Conservation (phyloP, 1,284 basidiomycete species). For the Schizopora paradoxa region DNA sequence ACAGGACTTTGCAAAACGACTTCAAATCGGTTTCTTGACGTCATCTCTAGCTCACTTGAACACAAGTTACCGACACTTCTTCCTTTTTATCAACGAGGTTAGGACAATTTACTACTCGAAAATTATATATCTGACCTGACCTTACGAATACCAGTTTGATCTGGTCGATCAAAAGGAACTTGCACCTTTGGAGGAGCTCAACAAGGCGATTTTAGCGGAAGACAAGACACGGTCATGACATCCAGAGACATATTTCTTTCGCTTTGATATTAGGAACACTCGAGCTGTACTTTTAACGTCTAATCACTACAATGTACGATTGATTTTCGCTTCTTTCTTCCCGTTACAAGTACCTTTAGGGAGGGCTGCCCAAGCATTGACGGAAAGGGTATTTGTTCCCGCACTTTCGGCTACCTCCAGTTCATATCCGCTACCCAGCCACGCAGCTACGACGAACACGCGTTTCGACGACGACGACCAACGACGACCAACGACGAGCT, state of each 20-base stretch:
- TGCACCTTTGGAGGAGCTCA: conserved; percentile 92
- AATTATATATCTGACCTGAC: not conserved
- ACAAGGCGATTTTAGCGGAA: conserved; percentile 90
- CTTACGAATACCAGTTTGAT: conserved; percentile 61
- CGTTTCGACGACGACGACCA: no score
- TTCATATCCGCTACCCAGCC: no score
- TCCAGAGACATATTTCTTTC: not conserved
- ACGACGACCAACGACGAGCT: no score
- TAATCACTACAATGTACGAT: not conserved
- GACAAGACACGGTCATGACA: conserved; percentile 53
- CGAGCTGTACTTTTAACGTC: no score
- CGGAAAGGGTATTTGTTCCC: no score
- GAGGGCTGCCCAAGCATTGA: no score
- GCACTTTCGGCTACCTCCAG: no score
- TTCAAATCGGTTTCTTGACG: conserved; percentile 2
- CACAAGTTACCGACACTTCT: conserved; percentile 98
- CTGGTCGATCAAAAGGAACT: conserved; percentile 98
- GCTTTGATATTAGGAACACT: not conserved
- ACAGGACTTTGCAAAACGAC: conserved; percentile 1
- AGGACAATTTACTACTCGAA: conserved; percentile 15
- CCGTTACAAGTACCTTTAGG: no score
- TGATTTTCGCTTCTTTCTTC: not conserved
- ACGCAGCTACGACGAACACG: no score
- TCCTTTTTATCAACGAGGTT: conserved; percentile 94
- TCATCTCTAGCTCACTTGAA: conserved; percentile 85